These are phyloP conservation scores for Tulasnella sp. DNA, from an alignment of 768 basidiomycete genomes.

Conservation along the genomic window DNA sequence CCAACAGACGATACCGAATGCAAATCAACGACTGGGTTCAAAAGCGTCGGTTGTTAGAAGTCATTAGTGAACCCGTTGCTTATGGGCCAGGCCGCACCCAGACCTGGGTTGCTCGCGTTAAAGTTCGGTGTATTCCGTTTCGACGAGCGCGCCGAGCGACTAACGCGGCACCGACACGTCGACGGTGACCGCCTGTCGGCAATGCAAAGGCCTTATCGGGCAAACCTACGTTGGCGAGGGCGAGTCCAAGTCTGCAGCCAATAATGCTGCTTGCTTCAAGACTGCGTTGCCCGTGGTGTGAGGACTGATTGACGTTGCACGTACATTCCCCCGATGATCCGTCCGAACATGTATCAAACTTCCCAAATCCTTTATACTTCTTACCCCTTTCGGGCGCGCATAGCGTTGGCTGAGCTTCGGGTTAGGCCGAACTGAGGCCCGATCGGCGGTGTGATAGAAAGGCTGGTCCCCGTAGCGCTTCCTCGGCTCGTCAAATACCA, in stretches of 20 bases:
- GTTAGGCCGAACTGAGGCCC: too few species aligned
- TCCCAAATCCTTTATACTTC: too few species aligned
- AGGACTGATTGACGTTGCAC: neutral
- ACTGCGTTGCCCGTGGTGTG: neutral
- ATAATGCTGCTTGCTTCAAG: neutral
- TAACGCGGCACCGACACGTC: neutral
- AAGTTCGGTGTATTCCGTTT: neutral
- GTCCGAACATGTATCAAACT: too few species aligned
- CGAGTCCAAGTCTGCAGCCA: neutral
- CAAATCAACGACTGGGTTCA: neutral
- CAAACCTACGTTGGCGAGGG: neutral
- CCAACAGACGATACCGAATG: neutral
- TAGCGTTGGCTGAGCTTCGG: too few species aligned
- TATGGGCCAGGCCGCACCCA: neutral
- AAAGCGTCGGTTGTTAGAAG: neutral
- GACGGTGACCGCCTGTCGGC: neutral
- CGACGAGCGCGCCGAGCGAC: neutral
- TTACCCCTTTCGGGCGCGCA: neutral
- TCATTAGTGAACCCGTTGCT: neutral
- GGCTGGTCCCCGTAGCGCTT: too few species aligned
- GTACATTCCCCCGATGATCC: neutral
- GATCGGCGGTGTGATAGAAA: too few species aligned
- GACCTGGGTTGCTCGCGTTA: neutral
- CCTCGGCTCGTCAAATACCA: too few species aligned
- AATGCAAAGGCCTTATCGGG: neutral